Percentiles rank a stretch among this genome's conserved stretches.
phyloP scores from a whole-genome alignment of 169 alveolate species.

The Perkinsus marinus region DNA sequence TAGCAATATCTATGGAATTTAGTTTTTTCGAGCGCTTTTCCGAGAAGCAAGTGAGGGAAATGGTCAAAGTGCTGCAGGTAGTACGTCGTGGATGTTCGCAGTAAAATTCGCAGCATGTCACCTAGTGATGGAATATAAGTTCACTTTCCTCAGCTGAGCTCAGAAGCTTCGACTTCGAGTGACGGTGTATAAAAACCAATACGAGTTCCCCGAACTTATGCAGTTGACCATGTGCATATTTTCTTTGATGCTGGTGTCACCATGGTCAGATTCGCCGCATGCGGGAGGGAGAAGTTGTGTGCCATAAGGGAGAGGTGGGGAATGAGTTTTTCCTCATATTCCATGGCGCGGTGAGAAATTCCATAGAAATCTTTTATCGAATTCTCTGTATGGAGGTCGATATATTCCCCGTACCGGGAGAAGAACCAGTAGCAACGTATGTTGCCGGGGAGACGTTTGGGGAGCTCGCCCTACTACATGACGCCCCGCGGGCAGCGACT shows the following conservation, averaged over 20 bases:
- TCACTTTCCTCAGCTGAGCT: no score
- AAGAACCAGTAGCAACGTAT: neutral
- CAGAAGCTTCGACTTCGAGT: no score
- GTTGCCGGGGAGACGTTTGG: conserved; percentile 70
- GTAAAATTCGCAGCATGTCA: no score
- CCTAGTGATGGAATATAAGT: no score
- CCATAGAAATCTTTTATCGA: neutral
- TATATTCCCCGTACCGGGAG: neutral
- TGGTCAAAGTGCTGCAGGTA: neutral
- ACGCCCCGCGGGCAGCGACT: conserved; percentile 73
- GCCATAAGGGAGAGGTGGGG: neutral
- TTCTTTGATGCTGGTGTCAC: no score
- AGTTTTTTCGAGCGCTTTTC: neutral
- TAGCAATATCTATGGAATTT: neutral
- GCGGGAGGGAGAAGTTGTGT: neutral
- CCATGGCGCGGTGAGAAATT: neutral
- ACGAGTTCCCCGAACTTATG: no score
- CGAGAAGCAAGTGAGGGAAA: neutral
- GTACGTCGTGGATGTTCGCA: no score
- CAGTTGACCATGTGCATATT: no score
- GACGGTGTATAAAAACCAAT: no score
- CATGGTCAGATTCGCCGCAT: neutral
- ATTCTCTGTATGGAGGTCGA: neutral
- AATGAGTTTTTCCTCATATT: neutral
- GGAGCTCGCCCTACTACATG: conserved; percentile 67